Evolutionary conservation across 2,329 filamentous ascomycete species (phyloP).

Genomic region (Allantophomopsis cytisporea): DNA sequence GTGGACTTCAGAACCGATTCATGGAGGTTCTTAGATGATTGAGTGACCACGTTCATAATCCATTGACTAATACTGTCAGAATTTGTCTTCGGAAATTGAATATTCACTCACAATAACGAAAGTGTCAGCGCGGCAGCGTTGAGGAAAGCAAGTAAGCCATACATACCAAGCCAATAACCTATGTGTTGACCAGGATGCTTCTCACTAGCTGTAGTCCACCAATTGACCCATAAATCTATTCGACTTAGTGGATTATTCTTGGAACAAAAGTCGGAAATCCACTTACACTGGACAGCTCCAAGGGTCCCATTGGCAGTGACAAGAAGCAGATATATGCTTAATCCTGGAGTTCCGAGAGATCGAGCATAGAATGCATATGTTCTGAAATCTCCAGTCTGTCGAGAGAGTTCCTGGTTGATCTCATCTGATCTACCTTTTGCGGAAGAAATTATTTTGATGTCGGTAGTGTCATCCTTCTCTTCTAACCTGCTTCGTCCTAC

Average conservation of each 20-base stretch:
- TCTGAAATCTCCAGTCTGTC: neutral
- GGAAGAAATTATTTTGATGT: too few species aligned
- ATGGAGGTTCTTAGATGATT: neutral
- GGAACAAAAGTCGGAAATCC: too few species aligned
- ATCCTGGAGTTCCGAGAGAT: neutral
- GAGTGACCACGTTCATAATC: neutral
- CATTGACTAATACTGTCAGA: neutral
- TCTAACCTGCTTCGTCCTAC: too few species aligned
- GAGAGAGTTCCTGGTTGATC: neutral
- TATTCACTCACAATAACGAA: constrained; percentile 1
- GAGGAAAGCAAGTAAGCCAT: neutral
- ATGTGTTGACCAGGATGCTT: constrained; percentile 5
- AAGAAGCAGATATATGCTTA: too few species aligned
- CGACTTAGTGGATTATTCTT: too few species aligned
- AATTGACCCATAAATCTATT: constrained; percentile 15
- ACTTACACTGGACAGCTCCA: too few species aligned
- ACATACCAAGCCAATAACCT: constrained; percentile 9
- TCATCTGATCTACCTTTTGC: too few species aligned
- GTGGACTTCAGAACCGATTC: constrained; percentile 2
- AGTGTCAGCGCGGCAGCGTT: neutral
- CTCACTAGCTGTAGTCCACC: constrained; percentile 14
- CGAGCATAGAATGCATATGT: neutral
- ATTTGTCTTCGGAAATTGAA: neutral
- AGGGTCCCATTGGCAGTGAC: too few species aligned
- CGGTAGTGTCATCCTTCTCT: too few species aligned